These are phyloP conservation scores for Penicillium italicum DNA, from an alignment of 2,329 filamentous ascomycete genomes.

Conservation along the genomic window DNA sequence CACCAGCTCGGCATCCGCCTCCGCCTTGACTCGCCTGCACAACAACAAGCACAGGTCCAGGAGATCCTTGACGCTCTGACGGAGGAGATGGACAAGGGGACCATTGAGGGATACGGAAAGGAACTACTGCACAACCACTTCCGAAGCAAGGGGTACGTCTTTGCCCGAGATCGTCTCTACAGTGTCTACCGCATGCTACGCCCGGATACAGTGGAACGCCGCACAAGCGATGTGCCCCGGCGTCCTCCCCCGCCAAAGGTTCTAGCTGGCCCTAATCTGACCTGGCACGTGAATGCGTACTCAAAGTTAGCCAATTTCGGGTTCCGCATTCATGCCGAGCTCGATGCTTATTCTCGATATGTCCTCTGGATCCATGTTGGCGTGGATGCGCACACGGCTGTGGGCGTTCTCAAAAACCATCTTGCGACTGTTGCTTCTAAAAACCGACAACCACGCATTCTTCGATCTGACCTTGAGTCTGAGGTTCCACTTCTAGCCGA, in stretches of 20 bases:
- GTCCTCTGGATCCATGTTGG: constrained; percentile 22
- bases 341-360: constrained; percentile 21
- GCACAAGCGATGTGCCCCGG: constrained; percentile 7
- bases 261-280: constrained; percentile 18
- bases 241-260: constrained; percentile 9
- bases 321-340: constrained; percentile 23
- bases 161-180: constrained; percentile 15
- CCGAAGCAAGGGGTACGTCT: constrained; percentile 10
- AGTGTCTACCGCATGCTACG: constrained; percentile 10
- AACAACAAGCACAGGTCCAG: constrained; percentile 8
- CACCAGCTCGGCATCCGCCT: constrained; percentile 7
- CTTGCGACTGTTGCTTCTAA: constrained; percentile 5
- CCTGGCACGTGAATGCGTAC: constrained; percentile 22
- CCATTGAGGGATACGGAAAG: constrained; percentile 14
- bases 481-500: constrained; percentile 8
- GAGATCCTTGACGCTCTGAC: constrained; percentile 4
- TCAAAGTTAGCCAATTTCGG: constrained; percentile 19
- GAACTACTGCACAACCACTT: constrained; percentile 13
- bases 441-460: constrained; percentile 7
- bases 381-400: constrained; percentile 8
- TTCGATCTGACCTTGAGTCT: constrained; percentile 10
- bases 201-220: constrained; percentile 6
- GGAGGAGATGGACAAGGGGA: constrained; percentile 10
- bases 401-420: constrained; percentile 20
- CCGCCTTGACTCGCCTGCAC: constrained; percentile 4